phyloP scores from a whole-genome alignment of 2,329 filamentous ascomycete species.

The Fusarium sp. region DNA sequence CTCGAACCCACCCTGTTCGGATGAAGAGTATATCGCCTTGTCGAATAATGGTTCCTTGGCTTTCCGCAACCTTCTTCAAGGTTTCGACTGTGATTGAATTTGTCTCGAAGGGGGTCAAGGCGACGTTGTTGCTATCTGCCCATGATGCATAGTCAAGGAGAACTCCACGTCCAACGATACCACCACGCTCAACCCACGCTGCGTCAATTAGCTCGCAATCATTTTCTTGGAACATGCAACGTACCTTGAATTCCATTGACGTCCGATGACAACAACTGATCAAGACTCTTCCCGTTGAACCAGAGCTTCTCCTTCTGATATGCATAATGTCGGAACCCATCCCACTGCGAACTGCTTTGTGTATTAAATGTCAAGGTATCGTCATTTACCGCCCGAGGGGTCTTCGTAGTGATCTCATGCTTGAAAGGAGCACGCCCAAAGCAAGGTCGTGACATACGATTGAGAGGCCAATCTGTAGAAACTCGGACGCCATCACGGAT shows the following conservation, averaged over 20 bases:
- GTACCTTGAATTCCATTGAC: slow-evolving; percentile 48
- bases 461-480: slow-evolving; percentile 51
- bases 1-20: slow-evolving; percentile 62
- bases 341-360: slow-evolving; percentile 55
- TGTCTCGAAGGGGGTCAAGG: slow-evolving; percentile 54
- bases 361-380: slow-evolving; percentile 52
- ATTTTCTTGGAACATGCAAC: not conserved
- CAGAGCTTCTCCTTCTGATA: slow-evolving; percentile 52
- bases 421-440: slow-evolving; percentile 48
- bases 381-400: slow-evolving; percentile 48
- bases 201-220: fast-evolving
- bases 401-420: slow-evolving; percentile 46
- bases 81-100: slow-evolving; percentile 56
- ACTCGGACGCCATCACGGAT: slow-evolving; percentile 48
- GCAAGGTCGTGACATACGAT: slow-evolving; percentile 49
- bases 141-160: slow-evolving; percentile 64
- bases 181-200: slow-evolving; percentile 47
- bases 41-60: slow-evolving; percentile 56
- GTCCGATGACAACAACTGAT: slow-evolving; percentile 55
- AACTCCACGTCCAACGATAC: slow-evolving; percentile 62
- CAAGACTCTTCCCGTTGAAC: slow-evolving; percentile 52
- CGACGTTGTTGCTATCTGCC: slow-evolving; percentile 52
- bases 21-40: slow-evolving; percentile 68
- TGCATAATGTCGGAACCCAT: slow-evolving; percentile 53
- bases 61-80: slow-evolving; percentile 57